Percentiles rank a stretch among this genome's conserved stretches.
Conservation (phyloP, 352 stramenopile genomes). For the Globisporangium rhizosaccharum region DNA sequence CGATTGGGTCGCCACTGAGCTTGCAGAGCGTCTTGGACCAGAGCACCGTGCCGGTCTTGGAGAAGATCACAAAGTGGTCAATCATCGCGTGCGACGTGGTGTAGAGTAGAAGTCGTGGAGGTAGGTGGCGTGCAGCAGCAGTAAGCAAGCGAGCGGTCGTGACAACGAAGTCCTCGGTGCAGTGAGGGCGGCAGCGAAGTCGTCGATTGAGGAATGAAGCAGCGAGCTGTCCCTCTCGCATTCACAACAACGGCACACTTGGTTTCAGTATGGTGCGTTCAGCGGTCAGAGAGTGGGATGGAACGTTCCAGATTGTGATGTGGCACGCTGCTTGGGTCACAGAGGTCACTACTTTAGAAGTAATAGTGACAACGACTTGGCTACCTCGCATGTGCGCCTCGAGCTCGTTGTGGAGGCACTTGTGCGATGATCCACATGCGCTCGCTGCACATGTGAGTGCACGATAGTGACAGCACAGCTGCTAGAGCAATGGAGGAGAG, state of each 20-base stretch:
- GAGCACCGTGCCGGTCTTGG: constrained; percentile 85
- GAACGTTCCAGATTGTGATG: constrained; percentile 15
- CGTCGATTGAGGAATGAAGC: too few species aligned
- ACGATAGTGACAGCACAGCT: too few species aligned
- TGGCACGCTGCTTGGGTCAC: constrained; percentile 6
- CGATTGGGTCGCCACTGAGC: constrained; percentile 78
- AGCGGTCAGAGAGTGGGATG: constrained; percentile 6
- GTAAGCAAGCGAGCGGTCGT: neutral
- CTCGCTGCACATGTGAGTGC: neutral
- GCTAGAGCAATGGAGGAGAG: too few species aligned
- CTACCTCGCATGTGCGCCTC: neutral
- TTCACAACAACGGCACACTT: neutral
- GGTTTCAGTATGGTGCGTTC: neutral
- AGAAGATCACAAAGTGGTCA: constrained; percentile 92
- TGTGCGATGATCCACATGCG: neutral
- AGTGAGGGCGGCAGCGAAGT: neutral
- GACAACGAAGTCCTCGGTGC: neutral
- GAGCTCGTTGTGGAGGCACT: neutral
- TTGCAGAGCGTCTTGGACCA: constrained; percentile 88
- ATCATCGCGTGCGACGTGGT: constrained; percentile 55
- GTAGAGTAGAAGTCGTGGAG: neutral
- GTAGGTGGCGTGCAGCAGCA: constrained; percentile 1
- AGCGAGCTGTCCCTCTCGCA: constrained; percentile 4
- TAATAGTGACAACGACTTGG: neutral
- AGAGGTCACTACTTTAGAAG: neutral